These are phyloP conservation scores for Auricularia sp. DNA, from an alignment of 768 basidiomycete genomes.

Conservation along the genomic window DNA sequence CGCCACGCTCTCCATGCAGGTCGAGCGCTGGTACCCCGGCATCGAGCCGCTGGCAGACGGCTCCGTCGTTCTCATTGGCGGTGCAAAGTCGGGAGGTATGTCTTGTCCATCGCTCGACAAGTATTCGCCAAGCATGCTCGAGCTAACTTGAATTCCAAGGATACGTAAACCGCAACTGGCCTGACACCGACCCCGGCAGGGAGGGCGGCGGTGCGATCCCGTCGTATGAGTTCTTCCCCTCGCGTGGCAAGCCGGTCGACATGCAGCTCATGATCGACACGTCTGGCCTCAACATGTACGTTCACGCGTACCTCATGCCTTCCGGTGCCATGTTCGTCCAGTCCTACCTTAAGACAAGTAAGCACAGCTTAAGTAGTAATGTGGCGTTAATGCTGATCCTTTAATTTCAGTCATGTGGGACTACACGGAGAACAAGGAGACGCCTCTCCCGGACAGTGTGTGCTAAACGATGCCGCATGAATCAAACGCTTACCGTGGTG, in stretches of 20 bases:
- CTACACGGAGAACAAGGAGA: constrained; percentile 45
- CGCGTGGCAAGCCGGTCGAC: constrained; percentile 32
- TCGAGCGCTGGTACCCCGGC: constrained; percentile 67
- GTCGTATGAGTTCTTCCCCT: constrained; percentile 75
- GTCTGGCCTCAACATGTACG: constrained; percentile 69
- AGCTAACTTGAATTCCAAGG: constrained; percentile 17
- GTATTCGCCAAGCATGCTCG: not conserved
- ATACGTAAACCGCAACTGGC: constrained; percentile 68
- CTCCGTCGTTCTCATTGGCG: constrained; percentile 68
- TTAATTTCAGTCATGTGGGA: constrained; percentile 38
- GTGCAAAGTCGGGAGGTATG: constrained; percentile 54
- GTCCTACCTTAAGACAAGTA: constrained; percentile 27
- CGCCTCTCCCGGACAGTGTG: constrained; percentile 44
- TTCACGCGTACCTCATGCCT: constrained; percentile 63
- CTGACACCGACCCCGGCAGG: constrained; percentile 51
- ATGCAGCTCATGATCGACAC: constrained; percentile 64
- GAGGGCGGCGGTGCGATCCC: constrained; percentile 71
- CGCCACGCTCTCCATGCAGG: constrained; percentile 52
- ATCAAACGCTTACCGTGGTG: not conserved
- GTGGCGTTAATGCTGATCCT: no score
- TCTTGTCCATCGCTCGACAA: not conserved
- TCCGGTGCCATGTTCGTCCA: constrained; percentile 76
- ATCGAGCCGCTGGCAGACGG: constrained; percentile 72
- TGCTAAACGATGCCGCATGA: not conserved
- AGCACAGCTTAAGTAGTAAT: constrained; percentile 16